Conservation (phyloP, 257 asterid genomes). For the Nicotiana benthamiana region DNA sequence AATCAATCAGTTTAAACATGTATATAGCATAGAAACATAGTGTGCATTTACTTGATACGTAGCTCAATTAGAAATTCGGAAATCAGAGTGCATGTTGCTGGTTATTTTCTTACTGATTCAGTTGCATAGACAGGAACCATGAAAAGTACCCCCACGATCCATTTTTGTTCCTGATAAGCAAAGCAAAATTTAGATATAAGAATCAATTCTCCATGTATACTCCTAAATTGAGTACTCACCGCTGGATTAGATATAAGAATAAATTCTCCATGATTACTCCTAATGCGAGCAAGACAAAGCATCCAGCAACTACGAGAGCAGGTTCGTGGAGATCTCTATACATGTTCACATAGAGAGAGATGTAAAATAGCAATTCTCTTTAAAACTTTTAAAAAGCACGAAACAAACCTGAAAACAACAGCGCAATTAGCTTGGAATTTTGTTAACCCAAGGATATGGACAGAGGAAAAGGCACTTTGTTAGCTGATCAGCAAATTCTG, state of each 20-base stretch:
- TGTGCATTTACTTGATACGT: not conserved
- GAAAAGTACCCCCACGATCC: slow-evolving; percentile 78
- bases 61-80: not conserved
- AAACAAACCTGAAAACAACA: not conserved
- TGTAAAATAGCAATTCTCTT: slow-evolving; percentile 11
- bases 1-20: not conserved
- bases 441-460: not conserved
- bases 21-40: not conserved
- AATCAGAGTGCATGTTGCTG: not conserved
- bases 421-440: not conserved
- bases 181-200: not conserved
- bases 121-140: slow-evolving; percentile 91
- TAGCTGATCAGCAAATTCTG: not conserved
- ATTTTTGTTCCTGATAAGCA: slow-evolving; percentile 76
- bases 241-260: slow-evolving; percentile 26
- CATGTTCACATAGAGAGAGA: slow-evolving; percentile 23
- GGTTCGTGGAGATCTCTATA: slow-evolving; percentile 45
- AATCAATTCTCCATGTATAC: not conserved
- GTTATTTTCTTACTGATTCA: slow-evolving; percentile 60
- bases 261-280: not conserved
- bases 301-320: slow-evolving; percentile 41
- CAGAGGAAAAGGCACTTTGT: not conserved
- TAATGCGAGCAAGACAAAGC: slow-evolving; percentile 47
- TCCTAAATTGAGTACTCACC: slow-evolving; percentile 33
- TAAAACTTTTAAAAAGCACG: not conserved